phyloP scores from a whole-genome alignment of 1,284 basidiomycete species.

The Cutaneotrichosporon sp. region DNA sequence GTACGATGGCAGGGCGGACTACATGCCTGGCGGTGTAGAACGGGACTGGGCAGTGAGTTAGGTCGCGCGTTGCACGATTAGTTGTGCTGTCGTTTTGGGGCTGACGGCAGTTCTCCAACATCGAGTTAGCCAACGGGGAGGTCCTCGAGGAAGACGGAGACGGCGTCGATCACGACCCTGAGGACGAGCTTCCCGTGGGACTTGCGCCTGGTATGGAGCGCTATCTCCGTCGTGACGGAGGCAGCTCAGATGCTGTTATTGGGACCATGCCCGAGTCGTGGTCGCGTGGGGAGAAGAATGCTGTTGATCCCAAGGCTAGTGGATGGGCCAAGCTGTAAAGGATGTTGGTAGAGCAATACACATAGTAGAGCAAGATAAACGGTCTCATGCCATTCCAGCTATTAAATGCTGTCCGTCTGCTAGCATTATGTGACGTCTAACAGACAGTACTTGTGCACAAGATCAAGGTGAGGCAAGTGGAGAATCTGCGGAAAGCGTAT shows the following conservation, averaged over 20 bases:
- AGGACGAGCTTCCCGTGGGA: slow-evolving; percentile 41
- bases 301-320: no score
- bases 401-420: no score
- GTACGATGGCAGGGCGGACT: slow-evolving; percentile 43
- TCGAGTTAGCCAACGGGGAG: slow-evolving; percentile 35
- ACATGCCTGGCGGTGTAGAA: slow-evolving; percentile 45
- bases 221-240: slow-evolving; percentile 21
- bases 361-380: no score
- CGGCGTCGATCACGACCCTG: slow-evolving; percentile 24
- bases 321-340: no score
- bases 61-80: no score
- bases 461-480: no score
- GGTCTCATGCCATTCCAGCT: no score
- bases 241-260: not conserved
- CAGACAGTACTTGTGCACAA: no score
- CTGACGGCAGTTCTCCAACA: slow-evolving; percentile 33
- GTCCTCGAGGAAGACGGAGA: slow-evolving; percentile 43
- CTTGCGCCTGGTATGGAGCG: slow-evolving; percentile 39
- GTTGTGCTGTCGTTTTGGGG: no score
- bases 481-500: no score
- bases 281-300: not conserved
- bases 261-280: slow-evolving; percentile 1
- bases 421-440: no score
- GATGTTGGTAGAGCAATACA: no score
- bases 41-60: slow-evolving; percentile 45